phyloP scores from a whole-genome alignment of 2,329 filamentous ascomycete genomes.

The Fusarium sp. region DNA sequence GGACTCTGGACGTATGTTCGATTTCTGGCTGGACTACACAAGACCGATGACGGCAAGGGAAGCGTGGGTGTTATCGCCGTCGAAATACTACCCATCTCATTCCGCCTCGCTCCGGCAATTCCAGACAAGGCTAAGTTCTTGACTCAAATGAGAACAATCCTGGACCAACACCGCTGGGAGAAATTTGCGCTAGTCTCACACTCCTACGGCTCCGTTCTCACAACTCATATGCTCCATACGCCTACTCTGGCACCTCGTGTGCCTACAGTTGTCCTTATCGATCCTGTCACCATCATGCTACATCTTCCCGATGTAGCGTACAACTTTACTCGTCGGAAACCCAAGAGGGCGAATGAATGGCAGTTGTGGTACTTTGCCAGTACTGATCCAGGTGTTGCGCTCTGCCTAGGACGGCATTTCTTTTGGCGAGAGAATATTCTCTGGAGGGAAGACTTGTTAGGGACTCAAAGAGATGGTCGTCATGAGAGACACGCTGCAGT shows the following conservation, averaged over 20 bases:
- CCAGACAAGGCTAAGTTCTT: slow-evolving; percentile 68
- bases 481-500: slow-evolving; percentile 65
- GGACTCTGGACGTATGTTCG: slow-evolving; percentile 74
- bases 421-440: slow-evolving; percentile 81
- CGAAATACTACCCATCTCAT: slow-evolving; percentile 77
- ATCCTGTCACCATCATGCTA: slow-evolving; percentile 77
- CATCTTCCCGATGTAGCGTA: slow-evolving; percentile 80
- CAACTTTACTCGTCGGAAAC: slow-evolving; percentile 74
- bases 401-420: slow-evolving; percentile 76
- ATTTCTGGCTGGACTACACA: slow-evolving; percentile 69
- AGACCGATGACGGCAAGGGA: slow-evolving; percentile 51
- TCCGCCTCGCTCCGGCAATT: slow-evolving; percentile 71
- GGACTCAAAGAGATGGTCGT: slow-evolving; percentile 27
- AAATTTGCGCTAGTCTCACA: slow-evolving; percentile 74
- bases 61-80: slow-evolving; percentile 75
- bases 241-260: slow-evolving; percentile 66
- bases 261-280: slow-evolving; percentile 63
- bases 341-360: slow-evolving; percentile 75
- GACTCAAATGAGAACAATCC: slow-evolving; percentile 68
- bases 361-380: slow-evolving; percentile 80
- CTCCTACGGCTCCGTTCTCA: slow-evolving; percentile 75
- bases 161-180: slow-evolving; percentile 70
- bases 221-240: slow-evolving; percentile 72
- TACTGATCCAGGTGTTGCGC: slow-evolving; percentile 76
- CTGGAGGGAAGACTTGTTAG: slow-evolving; percentile 76